A percentile compares a stretch with the other conserved stretches of the same genome.
phyloP scores from a whole-genome alignment of 805 yeast genomes.

The Kregervanrija fluxuum region DNA sequence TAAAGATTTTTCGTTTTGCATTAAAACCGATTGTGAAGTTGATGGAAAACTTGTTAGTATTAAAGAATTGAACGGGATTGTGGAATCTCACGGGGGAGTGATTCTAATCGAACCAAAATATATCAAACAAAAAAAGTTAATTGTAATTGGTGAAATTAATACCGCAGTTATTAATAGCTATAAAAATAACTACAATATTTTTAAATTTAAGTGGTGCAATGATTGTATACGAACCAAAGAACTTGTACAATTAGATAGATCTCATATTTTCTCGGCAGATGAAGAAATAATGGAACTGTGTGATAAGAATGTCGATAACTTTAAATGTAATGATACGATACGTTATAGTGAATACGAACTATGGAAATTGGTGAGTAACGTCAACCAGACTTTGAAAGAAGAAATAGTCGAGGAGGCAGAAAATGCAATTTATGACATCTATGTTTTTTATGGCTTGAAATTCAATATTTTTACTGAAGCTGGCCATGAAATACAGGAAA shows the following conservation, averaged over 20 bases:
- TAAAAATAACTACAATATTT: constrained; percentile 43
- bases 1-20: constrained; percentile 36
- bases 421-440: too few species aligned
- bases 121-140: constrained; percentile 14
- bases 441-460: too few species aligned
- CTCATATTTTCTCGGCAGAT: constrained; percentile 36
- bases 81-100: constrained; percentile 45
- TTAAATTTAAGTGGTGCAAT: constrained; percentile 65
- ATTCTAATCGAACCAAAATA: constrained; percentile 30
- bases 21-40: constrained; percentile 42
- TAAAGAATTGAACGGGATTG: constrained; percentile 30
- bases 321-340: constrained; percentile 54
- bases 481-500: too few species aligned
- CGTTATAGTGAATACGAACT: constrained; percentile 22
- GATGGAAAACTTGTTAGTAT: constrained; percentile 22
- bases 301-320: constrained; percentile 40
- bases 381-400: too few species aligned
- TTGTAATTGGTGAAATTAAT: constrained; percentile 31
- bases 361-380: constrained; percentile 8
- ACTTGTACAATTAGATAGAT: constrained; percentile 52
- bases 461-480: too few species aligned
- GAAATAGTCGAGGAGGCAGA: too few species aligned
- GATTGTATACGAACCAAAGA: constrained; percentile 45
- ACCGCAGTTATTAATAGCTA: constrained; percentile 34
- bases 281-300: constrained; percentile 17